Evolutionary conservation across 768 basidiomycete genomes (phyloP).

Genomic region (Boletus pseudo-olivaceus): DNA sequence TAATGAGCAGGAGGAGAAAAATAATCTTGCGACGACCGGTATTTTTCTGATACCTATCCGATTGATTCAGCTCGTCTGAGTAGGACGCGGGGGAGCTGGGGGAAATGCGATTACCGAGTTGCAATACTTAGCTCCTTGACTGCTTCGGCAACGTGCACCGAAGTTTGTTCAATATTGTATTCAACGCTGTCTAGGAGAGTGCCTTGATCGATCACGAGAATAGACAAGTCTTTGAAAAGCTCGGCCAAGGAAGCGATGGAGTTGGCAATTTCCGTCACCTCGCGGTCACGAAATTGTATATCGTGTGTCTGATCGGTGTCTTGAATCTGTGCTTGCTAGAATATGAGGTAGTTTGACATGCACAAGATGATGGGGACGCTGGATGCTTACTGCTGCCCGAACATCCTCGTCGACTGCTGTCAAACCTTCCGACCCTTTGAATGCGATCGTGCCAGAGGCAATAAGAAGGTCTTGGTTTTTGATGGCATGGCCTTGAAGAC

Average conservation of each 20-base stretch:
- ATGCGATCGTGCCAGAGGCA: conserved; percentile 81
- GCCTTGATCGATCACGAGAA: conserved; percentile 95
- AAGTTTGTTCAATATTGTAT: conserved; percentile 95
- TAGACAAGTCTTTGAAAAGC: conserved; percentile 92
- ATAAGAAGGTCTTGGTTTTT: conserved; percentile 94
- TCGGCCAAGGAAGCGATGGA: conserved; percentile 90
- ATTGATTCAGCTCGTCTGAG: not conserved
- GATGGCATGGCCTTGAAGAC: conserved; percentile 94
- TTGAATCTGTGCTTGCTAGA: conserved; percentile 33
- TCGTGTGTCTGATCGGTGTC: conserved; percentile 39
- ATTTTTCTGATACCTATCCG: conserved; percentile 82
- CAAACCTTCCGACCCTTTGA: conserved; percentile 78
- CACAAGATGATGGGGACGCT: conserved; percentile 12
- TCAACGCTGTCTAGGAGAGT: conserved; percentile 95
- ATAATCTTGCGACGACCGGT: conserved; percentile 93
- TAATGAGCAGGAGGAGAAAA: conserved; percentile 84
- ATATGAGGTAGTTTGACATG: conserved; percentile 9
- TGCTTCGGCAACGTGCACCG: conserved; percentile 75
- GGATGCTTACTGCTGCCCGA: conserved; percentile 67
- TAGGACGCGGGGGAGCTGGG: not conserved
- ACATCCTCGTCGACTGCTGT: conserved; percentile 90
- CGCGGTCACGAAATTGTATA: conserved; percentile 53
- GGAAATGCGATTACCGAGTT: conserved; percentile 54
- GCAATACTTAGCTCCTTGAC: conserved; percentile 82
- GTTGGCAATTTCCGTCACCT: conserved; percentile 86